phyloP scores from a whole-genome alignment of 1,139 yeast species.

The Hansenula anomala region DNA sequence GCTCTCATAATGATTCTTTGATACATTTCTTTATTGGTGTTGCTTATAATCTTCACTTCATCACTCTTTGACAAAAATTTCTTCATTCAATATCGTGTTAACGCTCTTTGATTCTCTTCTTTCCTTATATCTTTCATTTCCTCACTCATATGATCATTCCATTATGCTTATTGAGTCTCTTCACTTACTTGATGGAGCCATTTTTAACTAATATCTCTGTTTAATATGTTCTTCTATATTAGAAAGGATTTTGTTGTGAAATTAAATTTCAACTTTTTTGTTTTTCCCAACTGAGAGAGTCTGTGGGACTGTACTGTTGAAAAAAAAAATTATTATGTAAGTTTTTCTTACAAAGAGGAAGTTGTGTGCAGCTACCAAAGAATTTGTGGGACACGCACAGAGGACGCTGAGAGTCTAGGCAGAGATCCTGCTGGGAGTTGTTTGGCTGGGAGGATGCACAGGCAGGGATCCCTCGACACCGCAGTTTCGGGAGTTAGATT shows the following conservation, averaged over 20 bases:
- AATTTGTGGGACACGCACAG: neutral
- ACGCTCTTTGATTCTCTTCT: too few relatives aligned
- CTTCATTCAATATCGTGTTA: too few relatives aligned
- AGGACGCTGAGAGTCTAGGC: neutral
- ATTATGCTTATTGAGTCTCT: neutral
- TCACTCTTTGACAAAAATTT: too few relatives aligned
- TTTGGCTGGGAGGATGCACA: neutral
- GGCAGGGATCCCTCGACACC: neutral
- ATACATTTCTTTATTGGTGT: too few relatives aligned
- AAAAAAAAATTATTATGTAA: slow-evolving; percentile 1
- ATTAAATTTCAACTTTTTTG: slow-evolving; percentile 4
- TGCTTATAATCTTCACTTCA: too few relatives aligned
- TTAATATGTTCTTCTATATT: too few relatives aligned
- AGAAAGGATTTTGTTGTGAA: too few relatives aligned
- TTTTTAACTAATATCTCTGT: slow-evolving; percentile 26
- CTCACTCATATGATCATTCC: neutral
- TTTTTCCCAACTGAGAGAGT: slow-evolving; percentile 1
- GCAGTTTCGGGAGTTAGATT: too few relatives aligned
- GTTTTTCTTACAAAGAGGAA: too few relatives aligned
- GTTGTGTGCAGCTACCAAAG: too few relatives aligned
- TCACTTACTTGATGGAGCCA: slow-evolving; percentile 51
- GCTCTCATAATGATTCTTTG: too few relatives aligned
- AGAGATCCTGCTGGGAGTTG: neutral
- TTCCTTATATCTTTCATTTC: too few relatives aligned
- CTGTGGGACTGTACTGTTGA: neutral